These are phyloP conservation scores for Leptomonas pyrrhocoris DNA, from an alignment of 208 protist species.

Conservation along the genomic window DNA sequence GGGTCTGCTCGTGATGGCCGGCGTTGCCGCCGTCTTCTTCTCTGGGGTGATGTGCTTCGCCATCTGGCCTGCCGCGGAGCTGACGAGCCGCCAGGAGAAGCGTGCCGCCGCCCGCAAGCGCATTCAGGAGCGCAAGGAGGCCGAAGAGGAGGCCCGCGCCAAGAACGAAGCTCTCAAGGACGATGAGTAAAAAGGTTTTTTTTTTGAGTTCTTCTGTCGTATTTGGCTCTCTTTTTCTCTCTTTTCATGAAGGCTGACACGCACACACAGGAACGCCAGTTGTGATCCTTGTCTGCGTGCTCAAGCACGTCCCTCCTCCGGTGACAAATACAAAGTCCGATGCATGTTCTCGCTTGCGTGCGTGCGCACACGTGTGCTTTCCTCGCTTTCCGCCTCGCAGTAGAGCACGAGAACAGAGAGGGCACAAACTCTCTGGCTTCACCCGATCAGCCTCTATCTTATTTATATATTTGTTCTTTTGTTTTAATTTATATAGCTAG, in stretches of 20 bases:
- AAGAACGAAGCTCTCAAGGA: conserved; percentile 36
- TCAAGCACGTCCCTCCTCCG: background rate
- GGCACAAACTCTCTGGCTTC: too few relatives aligned
- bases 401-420: background rate
- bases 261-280: background rate
- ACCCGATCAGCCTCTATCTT: conserved; percentile 1
- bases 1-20: conserved; percentile 54
- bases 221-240: background rate
- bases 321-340: background rate
- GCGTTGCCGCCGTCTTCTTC: conserved; percentile 32
- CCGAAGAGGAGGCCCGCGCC: conserved; percentile 38
- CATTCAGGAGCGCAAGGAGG: conserved; percentile 44
- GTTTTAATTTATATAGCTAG: conserved; percentile 9
- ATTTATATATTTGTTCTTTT: background rate
- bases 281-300: background rate
- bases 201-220: background rate
- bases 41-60: conserved; percentile 48
- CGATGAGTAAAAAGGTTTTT: conserved; percentile 17
- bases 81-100: conserved; percentile 44
- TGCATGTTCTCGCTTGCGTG: conserved; percentile 11
- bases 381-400: background rate
- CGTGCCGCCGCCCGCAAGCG: conserved; percentile 50
- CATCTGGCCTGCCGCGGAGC: conserved; percentile 52
- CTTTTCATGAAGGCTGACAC: background rate
- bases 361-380: background rate